Evolutionary conservation across 1,284 basidiomycete genomes (phyloP).

Genomic region (Sanghuangporus weigelae): DNA sequence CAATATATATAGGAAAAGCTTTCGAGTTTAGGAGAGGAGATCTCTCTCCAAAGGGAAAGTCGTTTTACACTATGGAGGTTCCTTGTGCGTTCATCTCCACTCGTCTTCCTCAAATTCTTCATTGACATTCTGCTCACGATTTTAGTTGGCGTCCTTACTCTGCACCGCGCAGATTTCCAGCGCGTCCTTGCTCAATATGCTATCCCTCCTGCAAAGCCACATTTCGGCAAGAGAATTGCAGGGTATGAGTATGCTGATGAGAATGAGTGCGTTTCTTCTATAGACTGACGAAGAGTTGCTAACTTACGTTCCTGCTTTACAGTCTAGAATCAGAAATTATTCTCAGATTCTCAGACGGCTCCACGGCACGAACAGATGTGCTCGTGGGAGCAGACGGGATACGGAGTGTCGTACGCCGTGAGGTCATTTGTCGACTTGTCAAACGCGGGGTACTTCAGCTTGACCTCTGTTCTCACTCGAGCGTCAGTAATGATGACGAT

Average conservation of each 20-base stretch:
- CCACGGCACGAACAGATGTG: conserved; percentile 14
- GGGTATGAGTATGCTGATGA: conserved; percentile 6
- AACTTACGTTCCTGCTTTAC: neutral
- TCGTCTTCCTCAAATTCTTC: neutral
- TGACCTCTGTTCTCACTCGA: neutral
- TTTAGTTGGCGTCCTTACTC: conserved; percentile 14
- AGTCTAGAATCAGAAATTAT: neutral
- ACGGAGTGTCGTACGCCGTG: conserved; percentile 11
- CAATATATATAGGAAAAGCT: conserved; percentile 5
- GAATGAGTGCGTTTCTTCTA: conserved; percentile 3
- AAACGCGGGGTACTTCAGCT: neutral
- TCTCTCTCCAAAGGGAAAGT: neutral
- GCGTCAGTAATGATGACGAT: neutral
- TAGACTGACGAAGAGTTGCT: neutral
- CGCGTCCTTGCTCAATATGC: conserved; percentile 6
- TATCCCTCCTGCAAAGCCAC: neutral
- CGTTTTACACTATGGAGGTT: conserved; percentile 15
- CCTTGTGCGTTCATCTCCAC: conserved; percentile 4
- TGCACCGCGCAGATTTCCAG: conserved; percentile 18
- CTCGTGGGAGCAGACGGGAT: conserved; percentile 21
- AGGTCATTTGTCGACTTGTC: conserved; percentile 6
- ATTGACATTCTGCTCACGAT: neutral
- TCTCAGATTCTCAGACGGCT: conserved; percentile 19
- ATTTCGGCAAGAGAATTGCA: conserved; percentile 13
- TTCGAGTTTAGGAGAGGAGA: conserved; percentile 15